Base-by-base conservation (phyloP, 768 basidiomycete genomes). In the Lanmaoa pseudosensibilis region DNA sequence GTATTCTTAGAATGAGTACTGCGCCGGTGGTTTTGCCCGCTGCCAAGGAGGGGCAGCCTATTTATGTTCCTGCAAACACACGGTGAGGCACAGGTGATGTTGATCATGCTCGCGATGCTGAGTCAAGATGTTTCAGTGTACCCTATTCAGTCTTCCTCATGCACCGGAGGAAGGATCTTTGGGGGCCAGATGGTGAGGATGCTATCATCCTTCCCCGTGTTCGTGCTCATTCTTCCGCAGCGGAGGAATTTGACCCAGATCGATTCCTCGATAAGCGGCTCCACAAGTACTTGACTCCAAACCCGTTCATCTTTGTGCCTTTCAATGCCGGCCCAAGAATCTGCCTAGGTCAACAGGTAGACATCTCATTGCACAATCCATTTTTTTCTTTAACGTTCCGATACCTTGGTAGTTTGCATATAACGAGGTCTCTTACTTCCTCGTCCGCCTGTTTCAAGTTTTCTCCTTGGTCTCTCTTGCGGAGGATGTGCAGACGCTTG, bases 261-360 rank as follows among this genome's bases (percentile, higher is more conserved):
- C 77, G 86, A 2, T 88, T 86, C 76, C 65, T 88, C 45, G 86
- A 88, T 60, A 79, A 80, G 25, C 75, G 86, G 5, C 56, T 84
- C 43, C 73, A 76, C 21, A 83, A 79, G 58, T 82, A 85, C 60
- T 64, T 83, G 55, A 78, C 74, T 0, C 75, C 78, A 2, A 83
- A 84, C 56, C 83, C 84, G 0, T 79, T 76, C 69, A 79, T 79
- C 43, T 79, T 79, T 66, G 54, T 77, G 7, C 76, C 75, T 1
- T 77, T 77, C 61, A 77, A 76, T 30, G 76, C 76, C 4, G 75
- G 74, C 2, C 74, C 74, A 1, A 60, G 74, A 18, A 75, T 76
- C 49, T 75, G 74, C 40, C 68, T 73, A 0, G 75, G 74, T 12
- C 75, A 75, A 58, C 74, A 74, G 63, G 72, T 73, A 41, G 0